Conservation (phyloP, 257 asterid species). For the Ehretia macrophylla region DNA sequence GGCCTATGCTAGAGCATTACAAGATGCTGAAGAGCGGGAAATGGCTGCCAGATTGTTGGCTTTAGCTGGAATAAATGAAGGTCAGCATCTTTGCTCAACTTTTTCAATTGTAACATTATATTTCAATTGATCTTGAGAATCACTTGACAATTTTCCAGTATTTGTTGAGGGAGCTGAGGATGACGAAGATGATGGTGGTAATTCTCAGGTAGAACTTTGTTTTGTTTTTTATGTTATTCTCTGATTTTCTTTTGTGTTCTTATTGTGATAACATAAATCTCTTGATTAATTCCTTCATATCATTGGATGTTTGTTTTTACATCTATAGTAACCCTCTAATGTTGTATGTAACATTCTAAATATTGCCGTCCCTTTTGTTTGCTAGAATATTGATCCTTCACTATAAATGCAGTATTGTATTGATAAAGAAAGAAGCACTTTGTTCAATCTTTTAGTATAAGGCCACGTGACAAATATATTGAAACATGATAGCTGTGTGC, state of each 20-base stretch:
- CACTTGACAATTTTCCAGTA: conserved; percentile 30
- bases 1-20: conserved; percentile 95
- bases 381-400: no score
- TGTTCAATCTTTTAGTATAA: no score
- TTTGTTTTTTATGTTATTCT: not conserved
- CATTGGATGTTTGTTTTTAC: no score
- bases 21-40: conserved; percentile 85
- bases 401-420: no score
- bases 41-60: conserved; percentile 90
- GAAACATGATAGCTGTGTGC: no score
- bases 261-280: no score
- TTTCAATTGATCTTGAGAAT: not conserved
- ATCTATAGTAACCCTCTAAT: no score
- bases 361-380: no score
- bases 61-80: conserved; percentile 68
- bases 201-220: conserved; percentile 55
- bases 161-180: conserved; percentile 28
- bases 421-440: no score
- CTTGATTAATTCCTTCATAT: no score
- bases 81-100: conserved; percentile 27
- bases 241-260: not conserved
- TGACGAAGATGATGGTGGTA: conserved; percentile 52
- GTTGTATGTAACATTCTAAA: no score
- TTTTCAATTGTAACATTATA: not conserved
- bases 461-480: no score